A percentile compares a stretch with the other conserved stretches of the same genome.
Conservation (phyloP, 805 yeast species). For the Pichia pseudocactophila region DNA sequence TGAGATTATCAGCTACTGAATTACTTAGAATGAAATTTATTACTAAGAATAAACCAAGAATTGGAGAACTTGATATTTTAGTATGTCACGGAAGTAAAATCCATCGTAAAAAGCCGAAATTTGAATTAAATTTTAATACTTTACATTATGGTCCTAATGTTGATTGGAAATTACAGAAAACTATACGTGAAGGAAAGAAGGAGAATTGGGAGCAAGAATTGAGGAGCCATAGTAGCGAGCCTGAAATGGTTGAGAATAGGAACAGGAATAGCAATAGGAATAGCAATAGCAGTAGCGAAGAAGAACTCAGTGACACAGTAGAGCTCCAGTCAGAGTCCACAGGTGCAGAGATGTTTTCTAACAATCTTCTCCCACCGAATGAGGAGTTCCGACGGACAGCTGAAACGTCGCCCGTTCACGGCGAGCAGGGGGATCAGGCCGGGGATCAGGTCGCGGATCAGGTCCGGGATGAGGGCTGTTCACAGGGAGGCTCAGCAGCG, state of each 20-base stretch:
- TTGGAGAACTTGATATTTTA: constrained; percentile 15
- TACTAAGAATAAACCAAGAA: constrained; percentile 25
- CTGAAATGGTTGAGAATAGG: background rate
- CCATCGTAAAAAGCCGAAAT: constrained; percentile 32
- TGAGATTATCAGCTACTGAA: constrained; percentile 52
- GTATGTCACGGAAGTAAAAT: constrained; percentile 1
- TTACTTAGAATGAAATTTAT: constrained; percentile 50
- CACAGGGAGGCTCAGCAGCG: no score
- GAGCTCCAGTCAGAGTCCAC: background rate
- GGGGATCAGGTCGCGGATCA: no score
- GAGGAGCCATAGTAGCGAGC: background rate
- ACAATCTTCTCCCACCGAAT: background rate
- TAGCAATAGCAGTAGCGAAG: no score
- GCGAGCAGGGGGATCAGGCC: no score
- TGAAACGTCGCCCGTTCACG: constrained; percentile 4
- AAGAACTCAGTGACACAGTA: no score
- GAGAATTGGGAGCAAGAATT: no score
- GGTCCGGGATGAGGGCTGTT: no score
- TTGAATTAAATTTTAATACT: constrained; percentile 23
- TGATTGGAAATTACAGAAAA: constrained; percentile 18
- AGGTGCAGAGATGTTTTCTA: constrained; percentile 2
- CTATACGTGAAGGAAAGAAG: background rate
- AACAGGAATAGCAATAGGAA: background rate
- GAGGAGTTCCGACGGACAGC: background rate
- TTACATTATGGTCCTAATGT: constrained; percentile 20